phyloP scores from a whole-genome alignment of 2,329 filamentous ascomycete species.

The Penicillium brasilianum region DNA sequence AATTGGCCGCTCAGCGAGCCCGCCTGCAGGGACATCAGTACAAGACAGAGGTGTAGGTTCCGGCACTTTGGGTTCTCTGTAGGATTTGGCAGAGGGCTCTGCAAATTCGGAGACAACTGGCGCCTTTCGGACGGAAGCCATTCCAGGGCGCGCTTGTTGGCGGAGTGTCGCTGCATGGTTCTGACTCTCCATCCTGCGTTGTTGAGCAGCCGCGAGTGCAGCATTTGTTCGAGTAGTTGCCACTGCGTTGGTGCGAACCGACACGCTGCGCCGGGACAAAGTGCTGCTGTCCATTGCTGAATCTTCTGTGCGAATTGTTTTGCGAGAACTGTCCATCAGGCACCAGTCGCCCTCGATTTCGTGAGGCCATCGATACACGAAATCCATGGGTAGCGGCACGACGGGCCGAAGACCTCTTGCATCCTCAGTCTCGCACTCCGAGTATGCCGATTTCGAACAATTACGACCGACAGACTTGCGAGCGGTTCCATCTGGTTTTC shows the following conservation, averaged over 20 bases:
- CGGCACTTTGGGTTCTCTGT: slow-evolving; percentile 27
- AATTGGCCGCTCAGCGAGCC: slow-evolving; percentile 47
- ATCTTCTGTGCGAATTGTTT: slow-evolving; percentile 31
- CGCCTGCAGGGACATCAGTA: slow-evolving; percentile 33
- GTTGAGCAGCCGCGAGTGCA: slow-evolving; percentile 48
- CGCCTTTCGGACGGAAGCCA: slow-evolving; percentile 36
- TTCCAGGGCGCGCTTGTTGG: slow-evolving; percentile 49
- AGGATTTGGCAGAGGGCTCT: slow-evolving; percentile 20
- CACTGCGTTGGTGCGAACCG: slow-evolving; percentile 35
- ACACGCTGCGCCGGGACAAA: slow-evolving; percentile 35
- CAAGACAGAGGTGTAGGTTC: slow-evolving; percentile 20
- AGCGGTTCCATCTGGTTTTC: slow-evolving; percentile 46
- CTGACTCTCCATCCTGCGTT: slow-evolving; percentile 46
- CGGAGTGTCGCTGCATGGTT: slow-evolving; percentile 55
- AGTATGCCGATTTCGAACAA: slow-evolving; percentile 51
- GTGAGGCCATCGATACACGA: slow-evolving; percentile 53
- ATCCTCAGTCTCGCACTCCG: slow-evolving; percentile 54
- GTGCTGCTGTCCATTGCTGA: slow-evolving; percentile 35
- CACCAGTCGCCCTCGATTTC: slow-evolving; percentile 50
- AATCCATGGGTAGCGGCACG: slow-evolving; percentile 52
- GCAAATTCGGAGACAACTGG: slow-evolving; percentile 33
- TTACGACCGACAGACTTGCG: slow-evolving; percentile 53
- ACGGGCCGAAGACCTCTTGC: slow-evolving; percentile 51
- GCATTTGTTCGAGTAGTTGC: slow-evolving; percentile 44
- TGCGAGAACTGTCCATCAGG: slow-evolving; percentile 28